A percentile compares a stretch with the other conserved stretches of the same genome.
Conservation (phyloP, 345 rosid genomes). For the Mercurialis annua region DNA sequence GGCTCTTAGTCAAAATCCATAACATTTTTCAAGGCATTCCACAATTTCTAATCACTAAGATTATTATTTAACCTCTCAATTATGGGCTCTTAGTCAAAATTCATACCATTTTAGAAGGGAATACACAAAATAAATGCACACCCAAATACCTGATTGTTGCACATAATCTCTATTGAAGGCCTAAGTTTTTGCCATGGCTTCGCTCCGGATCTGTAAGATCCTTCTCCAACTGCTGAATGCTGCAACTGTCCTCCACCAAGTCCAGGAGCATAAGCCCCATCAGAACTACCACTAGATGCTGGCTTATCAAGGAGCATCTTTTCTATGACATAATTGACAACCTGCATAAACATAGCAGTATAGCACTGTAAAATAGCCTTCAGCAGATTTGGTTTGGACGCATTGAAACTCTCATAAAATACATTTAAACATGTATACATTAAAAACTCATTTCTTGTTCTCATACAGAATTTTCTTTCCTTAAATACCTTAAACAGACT, state of each 20-base stretch:
- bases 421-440: neutral
- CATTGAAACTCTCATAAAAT: neutral
- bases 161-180: slow-evolving; percentile 86
- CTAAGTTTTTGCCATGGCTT: slow-evolving; percentile 77
- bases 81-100: too few species aligned
- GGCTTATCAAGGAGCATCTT: slow-evolving; percentile 90
- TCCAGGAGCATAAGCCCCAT: slow-evolving; percentile 60
- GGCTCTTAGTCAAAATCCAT: neutral
- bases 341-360: slow-evolving; percentile 46
- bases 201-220: slow-evolving; percentile 54
- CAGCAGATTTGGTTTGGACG: too few species aligned
- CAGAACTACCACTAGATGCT: slow-evolving; percentile 49
- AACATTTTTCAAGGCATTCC: neutral
- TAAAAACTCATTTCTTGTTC: neutral
- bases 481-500: slow-evolving; percentile 16
- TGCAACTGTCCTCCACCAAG: slow-evolving; percentile 57
- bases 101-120: too few species aligned
- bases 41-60: too few species aligned
- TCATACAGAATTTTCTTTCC: neutral
- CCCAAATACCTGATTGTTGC: slow-evolving; percentile 85
- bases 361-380: neutral
- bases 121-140: neutral
- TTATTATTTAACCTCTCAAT: too few species aligned
- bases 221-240: slow-evolving; percentile 64
- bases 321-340: slow-evolving; percentile 87